Evolutionary conservation across 495 filamentous ascomycete species (phyloP), one percentile per base, ranked within the genome.

Genomic region (Podospora pseudoanserina): DNA sequence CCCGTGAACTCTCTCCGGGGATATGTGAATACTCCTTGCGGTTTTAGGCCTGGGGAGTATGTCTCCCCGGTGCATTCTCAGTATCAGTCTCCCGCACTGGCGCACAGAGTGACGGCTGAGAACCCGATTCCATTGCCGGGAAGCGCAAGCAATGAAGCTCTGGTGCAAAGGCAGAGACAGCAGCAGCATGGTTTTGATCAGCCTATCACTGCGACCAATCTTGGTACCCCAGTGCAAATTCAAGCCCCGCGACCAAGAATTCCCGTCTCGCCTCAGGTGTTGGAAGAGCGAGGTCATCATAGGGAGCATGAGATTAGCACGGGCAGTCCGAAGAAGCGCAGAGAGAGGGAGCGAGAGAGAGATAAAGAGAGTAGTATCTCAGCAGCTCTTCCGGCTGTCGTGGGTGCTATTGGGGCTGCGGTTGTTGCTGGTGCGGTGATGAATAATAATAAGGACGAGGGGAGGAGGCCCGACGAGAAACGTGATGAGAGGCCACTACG

Each of bases 1-100:
- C 84, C 84, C 1, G 73, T 81, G 13, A 86, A 86, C 74, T 85
- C 84, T 19, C 76, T 87, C 20, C 80, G 77, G 62, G 83, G 81
- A 13, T 72, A 79, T 71, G 76, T 87, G 64, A 80, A 81, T 66
- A 79, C 80, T 26, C 83, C 84, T 15, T 85, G 83, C 64, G 84
- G 85, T 15, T 86, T 83, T 72, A 66, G 75, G 18, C 70, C 74
- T 0, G 72, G 66, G 53, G 81, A 76, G 23, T 65, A 74, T n/a
- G 60, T 60, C 9, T 65, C 59, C 5, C 65, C 63, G 55, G 65
- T 62, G 44, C 0, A 68, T 39, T 9, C 60, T 23, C 67, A 60
- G 54, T 65, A 74, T n/a, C 63, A 64, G 15, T 65, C 59, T 9
- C 65, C 63, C 55, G 60, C 64, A 53, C 0, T 68, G 53, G 15